Evolutionary conservation across 352 stramenopile genomes (phyloP).

Genomic region (Phytophthora pinifolia): DNA sequence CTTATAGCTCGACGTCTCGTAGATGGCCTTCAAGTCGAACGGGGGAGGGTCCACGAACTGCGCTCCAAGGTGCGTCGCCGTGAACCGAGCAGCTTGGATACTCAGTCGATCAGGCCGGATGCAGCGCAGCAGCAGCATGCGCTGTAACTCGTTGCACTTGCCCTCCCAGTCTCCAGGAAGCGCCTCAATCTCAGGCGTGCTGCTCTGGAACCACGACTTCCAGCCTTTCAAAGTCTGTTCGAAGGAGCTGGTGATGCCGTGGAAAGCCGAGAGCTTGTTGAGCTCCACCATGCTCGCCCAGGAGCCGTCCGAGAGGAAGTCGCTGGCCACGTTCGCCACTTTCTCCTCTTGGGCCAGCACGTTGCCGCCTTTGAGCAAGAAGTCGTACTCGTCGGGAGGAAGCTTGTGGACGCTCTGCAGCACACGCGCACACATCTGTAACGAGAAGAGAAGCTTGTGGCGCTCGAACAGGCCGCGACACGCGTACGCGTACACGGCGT

Average conservation of each 20-base stretch:
- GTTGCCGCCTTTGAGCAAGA: slow-evolving; percentile 91
- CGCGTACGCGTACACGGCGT: slow-evolving; percentile 94
- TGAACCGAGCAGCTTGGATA: slow-evolving; percentile 92
- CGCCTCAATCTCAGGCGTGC: slow-evolving; percentile 88
- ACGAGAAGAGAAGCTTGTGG: slow-evolving; percentile 95
- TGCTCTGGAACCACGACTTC: slow-evolving; percentile 86
- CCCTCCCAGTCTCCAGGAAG: slow-evolving; percentile 93
- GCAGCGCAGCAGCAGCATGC: slow-evolving; percentile 92
- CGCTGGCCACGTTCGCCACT: slow-evolving; percentile 81
- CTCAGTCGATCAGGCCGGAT: slow-evolving; percentile 92
- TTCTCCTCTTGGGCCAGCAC: slow-evolving; percentile 62
- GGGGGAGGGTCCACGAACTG: slow-evolving; percentile 93
- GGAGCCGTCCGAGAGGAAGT: slow-evolving; percentile 80
- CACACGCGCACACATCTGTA: slow-evolving; percentile 94
- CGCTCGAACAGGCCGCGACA: slow-evolving; percentile 95
- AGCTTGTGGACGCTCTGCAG: slow-evolving; percentile 92
- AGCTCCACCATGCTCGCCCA: slow-evolving; percentile 94
- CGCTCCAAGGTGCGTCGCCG: slow-evolving; percentile 88
- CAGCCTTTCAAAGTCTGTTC: slow-evolving; percentile 84
- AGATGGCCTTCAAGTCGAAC: slow-evolving; percentile 92
- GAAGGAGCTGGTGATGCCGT: slow-evolving; percentile 89
- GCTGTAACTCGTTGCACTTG: slow-evolving; percentile 93
- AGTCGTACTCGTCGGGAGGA: slow-evolving; percentile 93
- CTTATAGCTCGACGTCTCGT: slow-evolving; percentile 82
- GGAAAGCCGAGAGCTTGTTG: slow-evolving; percentile 88